These are phyloP conservation scores for Vanderwaltozyma verrucispora DNA, from an alignment of 805 yeast genomes.

Conservation along the genomic window DNA sequence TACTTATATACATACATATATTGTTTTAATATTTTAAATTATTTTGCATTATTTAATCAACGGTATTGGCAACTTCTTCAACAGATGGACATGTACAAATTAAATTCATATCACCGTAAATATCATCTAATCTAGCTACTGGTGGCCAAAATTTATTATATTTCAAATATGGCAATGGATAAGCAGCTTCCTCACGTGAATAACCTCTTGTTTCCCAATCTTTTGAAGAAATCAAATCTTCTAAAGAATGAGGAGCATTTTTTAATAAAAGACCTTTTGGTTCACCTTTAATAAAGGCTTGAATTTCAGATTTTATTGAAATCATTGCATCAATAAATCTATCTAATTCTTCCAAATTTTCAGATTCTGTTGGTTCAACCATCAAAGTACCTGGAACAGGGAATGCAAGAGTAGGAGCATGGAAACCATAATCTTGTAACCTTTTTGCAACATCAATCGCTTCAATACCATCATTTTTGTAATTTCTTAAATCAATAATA, in stretches of 20 bases:
- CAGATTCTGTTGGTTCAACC: conserved; percentile 98
- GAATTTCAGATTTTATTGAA: conserved; percentile 73
- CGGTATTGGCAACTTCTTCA: conserved; percentile 52
- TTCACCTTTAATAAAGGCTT: conserved; percentile 54
- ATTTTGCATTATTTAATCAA: too few species aligned
- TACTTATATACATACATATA: too few species aligned
- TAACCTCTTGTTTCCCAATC: conserved; percentile 85
- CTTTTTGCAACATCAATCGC: conserved; percentile 96
- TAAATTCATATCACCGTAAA: conserved; percentile 86
- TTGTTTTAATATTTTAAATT: too few species aligned
- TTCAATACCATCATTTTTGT: conserved; percentile 70
- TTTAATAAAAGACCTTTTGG: conserved; percentile 62
- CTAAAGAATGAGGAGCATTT: conserved; percentile 86
- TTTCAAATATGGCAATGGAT: conserved; percentile 69
- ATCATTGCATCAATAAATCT: conserved; percentile 84
- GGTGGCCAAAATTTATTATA: conserved; percentile 89
- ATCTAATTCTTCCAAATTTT: conserved; percentile 77
- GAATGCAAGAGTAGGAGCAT: conserved; percentile 98
- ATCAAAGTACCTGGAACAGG: conserved; percentile 96
- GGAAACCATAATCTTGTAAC: conserved; percentile 96
- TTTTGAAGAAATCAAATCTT: conserved; percentile 54
- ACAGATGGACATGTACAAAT: conserved; percentile 90
- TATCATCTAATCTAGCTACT: conserved; percentile 86
- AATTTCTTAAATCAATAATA: conserved; percentile 81
- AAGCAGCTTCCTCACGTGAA: conserved; percentile 88